These are phyloP conservation scores for Chenopodium album DNA, from an alignment of 148 eudicot genomes.

Conservation along the genomic window DNA sequence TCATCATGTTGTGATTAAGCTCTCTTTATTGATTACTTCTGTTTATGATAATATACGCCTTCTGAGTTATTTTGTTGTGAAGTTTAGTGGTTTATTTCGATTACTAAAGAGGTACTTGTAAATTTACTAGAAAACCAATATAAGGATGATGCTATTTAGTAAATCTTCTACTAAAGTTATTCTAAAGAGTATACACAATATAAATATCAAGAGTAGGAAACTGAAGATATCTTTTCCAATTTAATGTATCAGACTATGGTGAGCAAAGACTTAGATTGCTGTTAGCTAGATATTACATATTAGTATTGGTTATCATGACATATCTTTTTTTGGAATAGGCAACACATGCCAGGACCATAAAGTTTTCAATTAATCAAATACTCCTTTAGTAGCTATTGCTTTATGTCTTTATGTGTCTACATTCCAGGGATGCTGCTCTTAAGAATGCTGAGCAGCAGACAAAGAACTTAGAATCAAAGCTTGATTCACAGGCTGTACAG, in stretches of 20 bases:
- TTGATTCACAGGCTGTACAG: conserved; percentile 52
- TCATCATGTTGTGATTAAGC: neutral
- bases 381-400: neutral
- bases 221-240: neutral
- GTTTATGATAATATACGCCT: neutral
- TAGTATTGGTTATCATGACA: neutral
- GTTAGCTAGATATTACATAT: neutral
- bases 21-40: conserved; percentile 3
- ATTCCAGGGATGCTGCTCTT: conserved; percentile 71
- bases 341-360: neutral
- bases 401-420: neutral
- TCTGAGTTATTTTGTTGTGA: neutral
- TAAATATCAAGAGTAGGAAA: neutral
- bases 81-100: neutral
- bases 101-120: neutral
- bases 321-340: neutral
- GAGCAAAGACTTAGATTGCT: neutral
- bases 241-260: neutral
- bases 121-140: neutral
- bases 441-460: conserved; percentile 55
- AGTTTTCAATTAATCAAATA: neutral
- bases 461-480: conserved; percentile 71
- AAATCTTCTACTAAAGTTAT: no score
- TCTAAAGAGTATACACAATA: neutral
- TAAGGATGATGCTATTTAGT: neutral